Conservation (phyloP, 1,284 basidiomycete genomes). For the Malassezia psittaci region DNA sequence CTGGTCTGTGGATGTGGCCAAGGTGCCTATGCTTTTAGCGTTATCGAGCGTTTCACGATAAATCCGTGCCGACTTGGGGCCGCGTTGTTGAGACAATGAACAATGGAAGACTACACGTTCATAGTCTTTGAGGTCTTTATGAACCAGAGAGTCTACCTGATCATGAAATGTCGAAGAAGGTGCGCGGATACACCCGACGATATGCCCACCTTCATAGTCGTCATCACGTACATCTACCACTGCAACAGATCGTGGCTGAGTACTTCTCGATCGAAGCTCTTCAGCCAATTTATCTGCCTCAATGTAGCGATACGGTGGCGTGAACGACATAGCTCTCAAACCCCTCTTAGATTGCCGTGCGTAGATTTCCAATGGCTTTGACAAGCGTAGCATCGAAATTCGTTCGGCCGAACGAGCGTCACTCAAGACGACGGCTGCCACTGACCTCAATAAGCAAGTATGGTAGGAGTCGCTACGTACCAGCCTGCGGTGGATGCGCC, state of each 20-base stretch:
- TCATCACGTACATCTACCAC: slow-evolving; percentile 47
- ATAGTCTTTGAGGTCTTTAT: slow-evolving; percentile 23
- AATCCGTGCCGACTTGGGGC: slow-evolving; percentile 47
- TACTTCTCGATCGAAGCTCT: slow-evolving; percentile 17
- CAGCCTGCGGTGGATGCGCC: neutral
- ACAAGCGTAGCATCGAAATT: neutral
- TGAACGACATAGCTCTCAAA: slow-evolving; percentile 24
- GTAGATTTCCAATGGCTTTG: no score
- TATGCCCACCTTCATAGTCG: slow-evolving; percentile 48
- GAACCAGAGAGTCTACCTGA: slow-evolving; percentile 30
- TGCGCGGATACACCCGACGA: slow-evolving; percentile 34
- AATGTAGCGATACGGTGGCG: slow-evolving; percentile 30
- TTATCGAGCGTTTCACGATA: slow-evolving; percentile 40
- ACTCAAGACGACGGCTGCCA: no score
- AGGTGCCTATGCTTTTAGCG: slow-evolving; percentile 16
- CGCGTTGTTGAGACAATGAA: slow-evolving; percentile 44
- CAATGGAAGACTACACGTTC: slow-evolving; percentile 48
- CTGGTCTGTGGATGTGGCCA: slow-evolving; percentile 21
- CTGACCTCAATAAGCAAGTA: neutral
- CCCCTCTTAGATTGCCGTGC: neutral
- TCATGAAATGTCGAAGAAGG: slow-evolving; percentile 32
- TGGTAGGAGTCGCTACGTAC: slow-evolving; percentile 15
- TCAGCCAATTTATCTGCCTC: slow-evolving; percentile 29
- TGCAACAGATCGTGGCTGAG: slow-evolving; percentile 22
- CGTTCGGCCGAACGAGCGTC: neutral